These are phyloP conservation scores for Salix exigua DNA, from an alignment of 345 rosid genomes.

Conservation along the genomic window DNA sequence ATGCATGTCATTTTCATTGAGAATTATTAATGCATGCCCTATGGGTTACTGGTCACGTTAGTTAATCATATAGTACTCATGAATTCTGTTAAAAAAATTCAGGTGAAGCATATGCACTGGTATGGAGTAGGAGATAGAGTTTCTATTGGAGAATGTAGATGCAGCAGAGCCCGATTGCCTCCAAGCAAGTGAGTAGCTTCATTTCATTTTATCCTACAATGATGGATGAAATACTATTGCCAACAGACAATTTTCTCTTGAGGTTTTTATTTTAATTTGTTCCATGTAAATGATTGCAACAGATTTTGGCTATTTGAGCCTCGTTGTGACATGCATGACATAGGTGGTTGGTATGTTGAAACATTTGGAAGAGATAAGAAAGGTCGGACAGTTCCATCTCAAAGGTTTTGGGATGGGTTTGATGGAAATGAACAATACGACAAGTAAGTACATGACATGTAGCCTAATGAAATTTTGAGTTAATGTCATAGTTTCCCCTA, in stretches of 20 bases:
- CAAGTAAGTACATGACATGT: slow-evolving; percentile 46
- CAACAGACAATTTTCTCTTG: not conserved
- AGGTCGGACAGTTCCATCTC: slow-evolving; percentile 57
- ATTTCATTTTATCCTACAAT: not conserved
- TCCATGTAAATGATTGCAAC: slow-evolving; percentile 21
- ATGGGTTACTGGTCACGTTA: not conserved
- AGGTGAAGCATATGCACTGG: slow-evolving; percentile 98
- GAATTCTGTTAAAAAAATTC: slow-evolving; percentile 17
- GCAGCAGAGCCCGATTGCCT: slow-evolving; percentile 79
- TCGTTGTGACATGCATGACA: slow-evolving; percentile 80
- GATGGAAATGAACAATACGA: slow-evolving; percentile 47
- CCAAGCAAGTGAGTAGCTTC: slow-evolving; percentile 78
- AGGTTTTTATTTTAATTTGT: not conserved
- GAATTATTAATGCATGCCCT: not conserved
- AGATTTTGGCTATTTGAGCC: slow-evolving; percentile 98
- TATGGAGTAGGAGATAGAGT: slow-evolving; percentile 62
- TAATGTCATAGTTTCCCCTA: not conserved
- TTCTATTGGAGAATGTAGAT: slow-evolving; percentile 83
- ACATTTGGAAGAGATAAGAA: slow-evolving; percentile 81
- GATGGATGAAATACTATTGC: not conserved
- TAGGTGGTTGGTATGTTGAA: slow-evolving; percentile 97
- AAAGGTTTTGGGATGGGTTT: slow-evolving; percentile 76
- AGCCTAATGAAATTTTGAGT: not conserved
- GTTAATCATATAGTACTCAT: not conserved
- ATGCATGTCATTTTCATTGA: not conserved